Base-by-base conservation (phyloP, 129 eudicot species). In the Centaurea solstitialis region DNA sequence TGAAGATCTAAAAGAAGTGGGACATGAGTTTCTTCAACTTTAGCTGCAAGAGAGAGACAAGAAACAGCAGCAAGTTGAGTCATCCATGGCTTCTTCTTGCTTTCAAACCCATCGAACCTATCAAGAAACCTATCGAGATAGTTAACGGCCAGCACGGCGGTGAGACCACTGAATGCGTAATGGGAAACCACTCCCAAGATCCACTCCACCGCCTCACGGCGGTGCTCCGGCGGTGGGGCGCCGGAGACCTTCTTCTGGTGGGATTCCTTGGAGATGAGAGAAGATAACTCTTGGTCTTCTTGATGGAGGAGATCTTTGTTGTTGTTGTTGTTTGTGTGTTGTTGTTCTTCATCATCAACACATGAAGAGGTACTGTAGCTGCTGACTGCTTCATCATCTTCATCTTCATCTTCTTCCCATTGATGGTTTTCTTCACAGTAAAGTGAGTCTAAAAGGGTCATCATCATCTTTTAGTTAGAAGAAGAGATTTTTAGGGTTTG, bases 1-100 rank as follows among this genome's bases (percentile, higher is more conserved):
- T 93, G 98, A 79, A 93, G 88, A 84, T 93, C 94, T 72, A 91
- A 57, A 47, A 91, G 91, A 21, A 91, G 88, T n/a, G 97, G 98
- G 50, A 93, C 98, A 57, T 89, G 83, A 50, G 91, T 88, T 70
- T 93, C 98, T 67, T 93, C 98, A 75, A 93, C 93, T 85, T 93
- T 93, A 26, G 98, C 98, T 81, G 98, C 98, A 30, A 93, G 80
- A 8, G 98, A 91, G 2, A 93, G 83, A 65, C 97, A 93, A 57
- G 94, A 82, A 72, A 93, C 98, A 81, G 92, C 87, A 79, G 86
- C 89, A 67, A 93, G 90, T 50, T 93, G 98, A 23, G 83, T 79
- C 91, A 89, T 87, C 98, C 98, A 93, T 59, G 94, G 86, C 86
- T 91, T 88, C n/a, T 84, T 90, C 17, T 76, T 76, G 2, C 7